Conservation (phyloP, 108 stramenopile species). For the Pseudonitzschia multistriata region DNA sequence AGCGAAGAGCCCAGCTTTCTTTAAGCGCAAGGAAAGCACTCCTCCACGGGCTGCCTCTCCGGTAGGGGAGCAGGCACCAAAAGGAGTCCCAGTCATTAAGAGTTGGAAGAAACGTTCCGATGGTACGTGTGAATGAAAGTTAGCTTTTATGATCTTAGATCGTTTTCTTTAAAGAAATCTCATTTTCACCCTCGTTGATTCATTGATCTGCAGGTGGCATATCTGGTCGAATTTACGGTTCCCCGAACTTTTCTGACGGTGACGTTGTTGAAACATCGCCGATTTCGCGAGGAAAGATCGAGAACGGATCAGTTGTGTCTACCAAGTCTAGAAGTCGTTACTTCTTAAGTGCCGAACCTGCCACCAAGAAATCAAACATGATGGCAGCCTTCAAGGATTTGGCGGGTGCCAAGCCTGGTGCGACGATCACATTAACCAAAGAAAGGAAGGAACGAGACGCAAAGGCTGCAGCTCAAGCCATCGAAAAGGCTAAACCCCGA, state of each 20-base stretch:
- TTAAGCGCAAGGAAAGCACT: background rate
- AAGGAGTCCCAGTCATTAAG: slow-evolving; percentile 66
- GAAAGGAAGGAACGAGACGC: slow-evolving; percentile 23
- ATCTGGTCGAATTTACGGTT: slow-evolving; percentile 36
- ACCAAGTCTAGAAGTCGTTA: slow-evolving; percentile 65
- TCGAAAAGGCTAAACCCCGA: slow-evolving; percentile 21
- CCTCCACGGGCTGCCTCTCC: slow-evolving; percentile 2
- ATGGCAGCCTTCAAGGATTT: slow-evolving; percentile 33
- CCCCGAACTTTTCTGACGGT: slow-evolving; percentile 66
- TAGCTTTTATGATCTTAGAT: background rate
- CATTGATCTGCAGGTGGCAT: slow-evolving; percentile 17
- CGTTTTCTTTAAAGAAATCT: slow-evolving; percentile 2
- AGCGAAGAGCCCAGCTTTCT: background rate
- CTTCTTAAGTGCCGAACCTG: slow-evolving; percentile 40
- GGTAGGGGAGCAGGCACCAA: slow-evolving; percentile 39
- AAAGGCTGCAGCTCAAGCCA: slow-evolving; percentile 17
- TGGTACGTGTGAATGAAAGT: slow-evolving; percentile 32
- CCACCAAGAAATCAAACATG: slow-evolving; percentile 22
- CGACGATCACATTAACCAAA: slow-evolving; percentile 40
- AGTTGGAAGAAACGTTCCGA: slow-evolving; percentile 62
- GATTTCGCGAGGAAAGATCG: slow-evolving; percentile 56
- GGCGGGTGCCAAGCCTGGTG: slow-evolving; percentile 23
- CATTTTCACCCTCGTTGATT: slow-evolving; percentile 1
- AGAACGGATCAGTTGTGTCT: slow-evolving; percentile 58
- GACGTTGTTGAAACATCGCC: slow-evolving; percentile 69